Percentiles rank a stretch among this genome's conserved stretches.
Evolutionary conservation across 805 yeast genomes (phyloP).

Genomic region (Scheffersomyces spartinae): DNA sequence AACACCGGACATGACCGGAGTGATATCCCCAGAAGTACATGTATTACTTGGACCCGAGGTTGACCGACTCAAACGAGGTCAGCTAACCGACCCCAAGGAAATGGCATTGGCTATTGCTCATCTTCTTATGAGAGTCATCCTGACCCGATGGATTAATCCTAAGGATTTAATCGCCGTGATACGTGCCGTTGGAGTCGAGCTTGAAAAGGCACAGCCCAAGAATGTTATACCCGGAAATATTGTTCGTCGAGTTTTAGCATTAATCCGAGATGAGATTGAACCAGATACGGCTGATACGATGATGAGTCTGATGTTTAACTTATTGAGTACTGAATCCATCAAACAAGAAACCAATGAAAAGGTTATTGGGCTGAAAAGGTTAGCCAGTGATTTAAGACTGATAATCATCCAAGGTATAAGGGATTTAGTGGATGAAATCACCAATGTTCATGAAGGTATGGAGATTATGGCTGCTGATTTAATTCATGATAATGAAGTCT

Average conservation of each 20-base stretch:
- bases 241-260: constrained; percentile 76
- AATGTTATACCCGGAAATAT: constrained; percentile 87
- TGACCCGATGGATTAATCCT: constrained; percentile 79
- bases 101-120: constrained; percentile 86
- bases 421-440: constrained; percentile 84
- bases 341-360: constrained; percentile 8
- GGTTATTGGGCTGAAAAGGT: constrained; percentile 25
- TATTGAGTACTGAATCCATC: constrained; percentile 44
- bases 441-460: constrained; percentile 80
- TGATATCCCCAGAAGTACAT: too few species aligned
- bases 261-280: constrained; percentile 78
- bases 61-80: constrained; percentile 77
- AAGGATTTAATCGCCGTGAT: constrained; percentile 63
- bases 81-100: constrained; percentile 65
- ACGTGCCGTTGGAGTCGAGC: constrained; percentile 57
- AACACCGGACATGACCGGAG: too few species aligned
- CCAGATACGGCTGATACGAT: constrained; percentile 39
- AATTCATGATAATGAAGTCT: constrained; percentile 82
- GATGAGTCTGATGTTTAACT: constrained; percentile 78
- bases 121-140: constrained; percentile 73
- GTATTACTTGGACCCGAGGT: too few species aligned
- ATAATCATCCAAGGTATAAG: constrained; percentile 85
- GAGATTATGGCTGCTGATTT: constrained; percentile 86
- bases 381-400: constrained; percentile 61
- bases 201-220: constrained; percentile 77